Evolutionary conservation across 1,284 basidiomycete species (phyloP), one percentile per base, ranked within the genome.

Genomic region (Moniliophthora roreri): DNA sequence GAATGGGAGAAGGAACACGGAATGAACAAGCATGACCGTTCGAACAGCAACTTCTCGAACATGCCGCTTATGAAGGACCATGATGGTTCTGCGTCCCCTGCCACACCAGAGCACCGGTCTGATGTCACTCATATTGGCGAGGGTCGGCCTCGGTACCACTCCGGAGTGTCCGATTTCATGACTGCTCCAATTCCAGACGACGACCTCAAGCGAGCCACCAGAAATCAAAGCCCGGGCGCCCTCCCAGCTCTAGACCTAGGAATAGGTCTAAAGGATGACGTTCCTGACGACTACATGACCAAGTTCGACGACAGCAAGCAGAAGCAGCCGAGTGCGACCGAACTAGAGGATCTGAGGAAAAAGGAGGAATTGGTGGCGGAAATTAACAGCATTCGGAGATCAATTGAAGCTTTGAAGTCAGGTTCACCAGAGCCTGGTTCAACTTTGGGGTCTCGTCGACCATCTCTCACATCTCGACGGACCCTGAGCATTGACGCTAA

Each of bases 1-100:
- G 82, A 87, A 55, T 98, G 95, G 95, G 93, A 97, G 66, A 84
- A 80, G 60, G 85, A 91, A 51, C 91, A 96, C 59, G 84, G 53
- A 56, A 68, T 83, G 53, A 62, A 66, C 53, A 82, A 77, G 60
- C 83, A 89, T 65, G 80, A 71, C 23, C 78, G 87, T n/a, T 70
- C 78, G 48, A 79, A 81, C 52, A 91, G 87, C 60, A 74, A 73
- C 23, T 66, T 75, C 39, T 84, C 84, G 24, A 76, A 67, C 48
- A 71, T 76, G 34, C 82, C 81, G 39, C 69, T 85, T 45, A 80
- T 85, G 73, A 85, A 83, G 61, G 80, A 82, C 39, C 67, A 71
- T n/a, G 81, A 81, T 54, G 77, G 80, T 28, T 81, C 81, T 0
- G 63, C 69, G 13, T 74, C 77, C 1, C 81, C 81, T 6, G 70